Evolutionary conservation across 1,139 yeast species (phyloP).

Genomic region (Yamadazyma dendronema): DNA sequence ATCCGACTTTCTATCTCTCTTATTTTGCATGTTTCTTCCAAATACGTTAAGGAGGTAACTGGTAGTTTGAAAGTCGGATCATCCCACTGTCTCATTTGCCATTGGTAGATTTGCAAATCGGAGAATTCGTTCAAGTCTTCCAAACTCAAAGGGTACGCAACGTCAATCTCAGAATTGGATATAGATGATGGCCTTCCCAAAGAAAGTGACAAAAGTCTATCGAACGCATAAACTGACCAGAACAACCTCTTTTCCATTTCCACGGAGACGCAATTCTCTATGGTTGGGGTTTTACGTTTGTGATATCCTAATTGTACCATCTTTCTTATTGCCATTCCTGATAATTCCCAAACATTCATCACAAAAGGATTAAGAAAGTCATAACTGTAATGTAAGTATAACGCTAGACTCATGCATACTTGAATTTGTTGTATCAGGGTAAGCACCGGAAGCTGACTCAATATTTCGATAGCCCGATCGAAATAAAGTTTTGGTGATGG

Average conservation of each 20-base stretch:
- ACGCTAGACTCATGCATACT: conserved; percentile 14
- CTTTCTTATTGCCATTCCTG: conserved; percentile 15
- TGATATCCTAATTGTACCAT: conserved; percentile 14
- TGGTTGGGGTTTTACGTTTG: conserved; percentile 8
- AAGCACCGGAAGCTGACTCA: conserved; percentile 6
- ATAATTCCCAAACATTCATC: conserved; percentile 17
- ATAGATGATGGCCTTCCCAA: conserved; percentile 14
- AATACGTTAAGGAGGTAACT: conserved; percentile 18
- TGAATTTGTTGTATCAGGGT: conserved; percentile 13
- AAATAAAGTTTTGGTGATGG: conserved; percentile 13
- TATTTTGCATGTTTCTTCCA: conserved; percentile 19
- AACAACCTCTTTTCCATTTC: conserved; percentile 15
- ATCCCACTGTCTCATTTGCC: conserved; percentile 8
- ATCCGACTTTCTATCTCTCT: conserved; percentile 20
- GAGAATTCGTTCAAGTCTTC: conserved; percentile 8
- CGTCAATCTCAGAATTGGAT: conserved; percentile 11
- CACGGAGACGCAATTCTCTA: conserved; percentile 9
- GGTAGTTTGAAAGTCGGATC: conserved; percentile 13
- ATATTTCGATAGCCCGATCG: conserved; percentile 10
- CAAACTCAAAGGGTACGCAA: conserved; percentile 14
- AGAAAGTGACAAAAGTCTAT: conserved; percentile 13
- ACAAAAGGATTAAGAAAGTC: conserved; percentile 12
- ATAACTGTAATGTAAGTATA: conserved; percentile 13
- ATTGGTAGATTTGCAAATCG: conserved; percentile 3
- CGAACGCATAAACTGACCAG: conserved; percentile 17